Base-by-base conservation (phyloP, 176 grass and related monocot species). In the Zoysia japonica region DNA sequence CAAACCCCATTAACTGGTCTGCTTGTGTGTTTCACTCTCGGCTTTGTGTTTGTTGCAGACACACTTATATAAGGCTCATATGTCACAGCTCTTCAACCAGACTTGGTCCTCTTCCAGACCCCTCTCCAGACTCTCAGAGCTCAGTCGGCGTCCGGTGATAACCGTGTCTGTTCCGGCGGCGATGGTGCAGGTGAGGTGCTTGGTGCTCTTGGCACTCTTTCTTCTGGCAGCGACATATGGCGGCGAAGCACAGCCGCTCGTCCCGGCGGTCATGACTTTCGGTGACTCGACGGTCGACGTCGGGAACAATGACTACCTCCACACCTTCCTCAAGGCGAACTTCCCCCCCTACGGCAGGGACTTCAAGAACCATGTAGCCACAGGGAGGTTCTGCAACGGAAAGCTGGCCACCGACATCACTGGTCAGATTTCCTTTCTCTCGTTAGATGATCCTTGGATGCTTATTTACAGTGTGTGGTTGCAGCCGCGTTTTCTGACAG, bases 381-480 rank as follows among this genome's bases (percentile, higher is more conserved):
- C 96, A 0, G 96, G 96, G 42, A 92, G 96, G 86, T 99, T 99
- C 84, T 99, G 96, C 88, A 99, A 99, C 35, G 96, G 96, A 48
- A 94, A 87, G 76, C 80, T 99, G 5, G 92, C 96, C 0, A 99
- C 96, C 36, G 96, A 99, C 36, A 85, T 99, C 80, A 98, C 95
- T 16, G 95, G 95, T 97, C 46, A 70, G 19, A 11, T 49, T 9
- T n/a, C 36, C 13, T 2, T 51, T 9, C 41, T 78, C 79, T 15
- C 13, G 52, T 11, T 47, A 53, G 41, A 75, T 66, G 47, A 74
- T 17, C 61, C 36, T 74, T 37, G 8, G 14, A 49, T 77, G 45
- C 14, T 42, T 50, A 8, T 39, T 15, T 15, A 5, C 35, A 57
- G 1, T 1, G 1, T 1, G 42, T 65, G 28, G 28, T 28, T 28